These are phyloP conservation scores for Helotiales sp. DNA, from an alignment of 2,329 filamentous ascomycete species.

Conservation along the genomic window DNA sequence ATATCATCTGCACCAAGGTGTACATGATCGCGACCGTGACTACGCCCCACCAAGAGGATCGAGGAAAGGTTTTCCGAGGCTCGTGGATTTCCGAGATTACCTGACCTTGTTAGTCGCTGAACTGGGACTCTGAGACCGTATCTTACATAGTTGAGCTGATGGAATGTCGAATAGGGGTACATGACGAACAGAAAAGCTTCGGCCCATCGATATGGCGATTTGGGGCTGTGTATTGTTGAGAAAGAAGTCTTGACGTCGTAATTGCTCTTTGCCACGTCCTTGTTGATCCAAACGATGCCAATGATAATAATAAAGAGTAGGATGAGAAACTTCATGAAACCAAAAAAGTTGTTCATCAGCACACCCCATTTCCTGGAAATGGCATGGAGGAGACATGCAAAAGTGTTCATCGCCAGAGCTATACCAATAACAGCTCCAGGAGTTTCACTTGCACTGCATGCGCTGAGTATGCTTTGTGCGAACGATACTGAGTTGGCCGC, in stretches of 20 bases:
- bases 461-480: constrained; percentile 40
- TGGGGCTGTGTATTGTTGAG: neutral
- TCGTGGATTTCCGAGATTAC: constrained; percentile 5
- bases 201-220: constrained; percentile 31
- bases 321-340: constrained; percentile 48
- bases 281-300: constrained; percentile 29
- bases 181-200: constrained; percentile 45
- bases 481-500: constrained; percentile 51
- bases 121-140: too few relatives aligned
- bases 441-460: constrained; percentile 34
- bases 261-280: neutral
- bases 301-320: constrained; percentile 45
- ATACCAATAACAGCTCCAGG: constrained; percentile 43
- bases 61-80: constrained; percentile 6
- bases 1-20: neutral
- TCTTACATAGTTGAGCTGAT: constrained; percentile 44
- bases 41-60: constrained; percentile 1
- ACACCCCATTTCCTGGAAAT: constrained; percentile 50
- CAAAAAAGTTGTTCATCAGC: constrained; percentile 49
- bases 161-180: constrained; percentile 41
- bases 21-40: constrained; percentile 2
- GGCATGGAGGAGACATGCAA: constrained; percentile 49
- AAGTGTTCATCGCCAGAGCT: constrained; percentile 44
- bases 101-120: neutral
- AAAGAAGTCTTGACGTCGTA: constrained; percentile 5